Conservation (phyloP, 202 grass and related monocot species). For the Zizania palustris region DNA sequence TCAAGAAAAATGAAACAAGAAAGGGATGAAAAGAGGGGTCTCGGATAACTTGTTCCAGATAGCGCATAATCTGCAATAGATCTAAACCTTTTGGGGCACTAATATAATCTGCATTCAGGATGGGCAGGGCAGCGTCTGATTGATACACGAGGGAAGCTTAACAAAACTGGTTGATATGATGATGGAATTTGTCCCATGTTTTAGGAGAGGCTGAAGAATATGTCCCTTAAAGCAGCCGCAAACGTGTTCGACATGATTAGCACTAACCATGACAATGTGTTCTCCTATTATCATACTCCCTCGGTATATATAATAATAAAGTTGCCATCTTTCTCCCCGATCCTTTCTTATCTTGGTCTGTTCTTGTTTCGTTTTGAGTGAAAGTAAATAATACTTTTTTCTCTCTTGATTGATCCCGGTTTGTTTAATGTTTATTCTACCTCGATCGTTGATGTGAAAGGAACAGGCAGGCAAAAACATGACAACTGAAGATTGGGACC, state of each 20-base stretch:
- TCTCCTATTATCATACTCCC: constrained; percentile 23
- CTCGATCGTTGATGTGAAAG: neutral
- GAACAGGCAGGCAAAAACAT: constrained; percentile 10
- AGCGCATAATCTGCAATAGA: too few species aligned
- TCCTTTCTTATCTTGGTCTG: constrained; percentile 34
- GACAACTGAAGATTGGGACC: constrained; percentile 26
- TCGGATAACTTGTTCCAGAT: constrained; percentile 21
- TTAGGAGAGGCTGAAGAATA: constrained; percentile 42
- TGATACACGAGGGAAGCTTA: constrained; percentile 35
- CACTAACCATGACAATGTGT: constrained; percentile 31
- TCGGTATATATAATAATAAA: neutral
- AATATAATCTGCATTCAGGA: constrained; percentile 16
- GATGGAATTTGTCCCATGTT: constrained; percentile 22
- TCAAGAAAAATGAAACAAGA: neutral
- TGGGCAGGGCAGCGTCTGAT: neutral
- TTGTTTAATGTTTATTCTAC: constrained; percentile 30
- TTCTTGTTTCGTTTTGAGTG: constrained; percentile 45
- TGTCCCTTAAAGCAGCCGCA: constrained; percentile 66
- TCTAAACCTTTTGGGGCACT: constrained; percentile 7
- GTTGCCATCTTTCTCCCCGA: constrained; percentile 39
- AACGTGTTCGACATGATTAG: constrained; percentile 37
- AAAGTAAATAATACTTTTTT: constrained; percentile 37
- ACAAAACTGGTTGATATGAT: constrained; percentile 21
- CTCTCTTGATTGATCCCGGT: neutral
- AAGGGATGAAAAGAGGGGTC: neutral